Percentiles rank a stretch among this genome's conserved stretches.
phyloP scores from a whole-genome alignment of 2,329 filamentous ascomycete genomes.

The Penicillium sp. region DNA sequence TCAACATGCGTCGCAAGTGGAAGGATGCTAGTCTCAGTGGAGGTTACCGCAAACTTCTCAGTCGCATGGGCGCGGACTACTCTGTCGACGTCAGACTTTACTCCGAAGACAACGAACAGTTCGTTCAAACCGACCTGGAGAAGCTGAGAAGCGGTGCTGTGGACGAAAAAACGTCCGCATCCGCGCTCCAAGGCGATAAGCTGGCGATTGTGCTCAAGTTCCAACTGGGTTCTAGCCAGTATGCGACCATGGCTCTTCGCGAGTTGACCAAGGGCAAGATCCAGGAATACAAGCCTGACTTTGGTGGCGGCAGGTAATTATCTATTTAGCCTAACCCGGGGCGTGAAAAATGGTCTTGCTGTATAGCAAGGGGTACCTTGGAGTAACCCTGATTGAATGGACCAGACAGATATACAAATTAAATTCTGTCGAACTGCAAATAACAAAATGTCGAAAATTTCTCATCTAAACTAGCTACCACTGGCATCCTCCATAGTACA shows the following conservation, averaged over 20 bases:
- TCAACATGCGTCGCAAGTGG: slow-evolving; percentile 83
- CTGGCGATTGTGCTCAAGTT: slow-evolving; percentile 73
- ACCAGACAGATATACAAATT: too few relatives aligned
- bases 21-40: slow-evolving; percentile 88
- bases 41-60: slow-evolving; percentile 82
- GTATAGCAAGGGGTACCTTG: too few relatives aligned
- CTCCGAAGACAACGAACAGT: slow-evolving; percentile 69
- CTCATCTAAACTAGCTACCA: too few relatives aligned
- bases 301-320: slow-evolving; percentile 50
- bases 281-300: slow-evolving; percentile 66
- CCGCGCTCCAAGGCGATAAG: slow-evolving; percentile 46
- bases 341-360: too few relatives aligned
- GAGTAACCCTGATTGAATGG: too few relatives aligned
- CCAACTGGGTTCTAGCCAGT: slow-evolving; percentile 77
- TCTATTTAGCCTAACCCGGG: too few relatives aligned
- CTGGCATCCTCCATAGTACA: too few relatives aligned
- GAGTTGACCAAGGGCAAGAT: slow-evolving; percentile 76
- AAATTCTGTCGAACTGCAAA: too few relatives aligned
- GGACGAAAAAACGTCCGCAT: slow-evolving; percentile 4
- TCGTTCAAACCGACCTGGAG: slow-evolving; percentile 87
- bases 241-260: slow-evolving; percentile 80
- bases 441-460: too few relatives aligned
- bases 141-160: slow-evolving; percentile 56
- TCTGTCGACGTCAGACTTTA: slow-evolving; percentile 74
- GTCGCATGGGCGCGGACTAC: slow-evolving; percentile 67